Conservation (phyloP, 78 protist genomes). For the Dictyostelium purpureum region DNA sequence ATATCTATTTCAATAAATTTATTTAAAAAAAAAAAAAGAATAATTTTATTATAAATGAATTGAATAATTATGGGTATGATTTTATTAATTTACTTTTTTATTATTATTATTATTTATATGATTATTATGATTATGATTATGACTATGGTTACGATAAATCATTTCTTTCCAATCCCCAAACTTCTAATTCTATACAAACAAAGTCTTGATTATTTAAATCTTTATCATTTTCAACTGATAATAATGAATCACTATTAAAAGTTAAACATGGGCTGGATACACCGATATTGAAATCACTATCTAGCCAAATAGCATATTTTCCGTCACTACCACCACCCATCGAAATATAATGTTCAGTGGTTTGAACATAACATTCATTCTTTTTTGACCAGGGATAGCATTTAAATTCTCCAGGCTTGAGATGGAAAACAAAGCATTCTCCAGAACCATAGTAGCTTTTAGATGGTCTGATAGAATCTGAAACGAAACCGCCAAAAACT, state of each 20-base stretch:
- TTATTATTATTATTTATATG: background rate
- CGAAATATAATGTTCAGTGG: conserved; percentile 25
- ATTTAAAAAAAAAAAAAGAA: background rate
- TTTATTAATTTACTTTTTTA: background rate
- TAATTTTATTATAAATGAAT: background rate
- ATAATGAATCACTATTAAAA: conserved; percentile 31
- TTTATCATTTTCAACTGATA: background rate
- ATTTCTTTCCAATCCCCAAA: conserved; percentile 60
- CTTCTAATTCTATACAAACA: conserved; percentile 9
- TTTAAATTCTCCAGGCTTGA: background rate
- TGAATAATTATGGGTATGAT: no score
- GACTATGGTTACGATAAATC: no score
- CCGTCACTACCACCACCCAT: conserved; percentile 77
- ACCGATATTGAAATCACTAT: conserved; percentile 54
- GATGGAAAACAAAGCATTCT: conserved; percentile 43
- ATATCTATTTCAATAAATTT: no score
- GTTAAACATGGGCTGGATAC: conserved; percentile 22
- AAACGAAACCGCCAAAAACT: conserved; percentile 64
- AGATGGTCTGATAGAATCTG: conserved; percentile 8
- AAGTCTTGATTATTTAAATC: conserved; percentile 65
- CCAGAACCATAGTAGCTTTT: conserved; percentile 50
- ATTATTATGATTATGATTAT: no score
- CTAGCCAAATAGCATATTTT: conserved; percentile 65
- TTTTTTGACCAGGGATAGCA: conserved; percentile 52
- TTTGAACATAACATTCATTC: conserved; percentile 50